Evolutionary conservation across 257 asterid species (phyloP).

Genomic region (Verbascum thapsus): DNA sequence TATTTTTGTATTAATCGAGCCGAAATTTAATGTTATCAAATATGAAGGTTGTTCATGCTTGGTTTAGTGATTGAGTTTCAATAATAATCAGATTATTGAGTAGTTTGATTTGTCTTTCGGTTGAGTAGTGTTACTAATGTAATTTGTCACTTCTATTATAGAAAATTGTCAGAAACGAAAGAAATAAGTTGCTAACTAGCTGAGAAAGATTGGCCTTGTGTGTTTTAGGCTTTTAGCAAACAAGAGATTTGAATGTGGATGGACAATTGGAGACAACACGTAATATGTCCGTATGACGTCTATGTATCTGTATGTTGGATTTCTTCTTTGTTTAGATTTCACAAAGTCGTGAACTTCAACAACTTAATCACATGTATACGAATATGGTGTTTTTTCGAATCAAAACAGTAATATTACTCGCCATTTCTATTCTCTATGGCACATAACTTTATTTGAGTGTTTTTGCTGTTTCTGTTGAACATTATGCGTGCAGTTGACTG

Average conservation of each 20-base stretch:
- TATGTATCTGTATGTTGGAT: neutral
- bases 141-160: neutral
- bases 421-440: conserved; percentile 1
- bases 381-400: conserved; percentile 10
- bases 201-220: conserved; percentile 4
- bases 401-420: neutral
- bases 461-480: conserved; percentile 3
- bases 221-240: neutral
- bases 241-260: conserved; percentile 11
- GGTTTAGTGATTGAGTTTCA: too few relatives aligned
- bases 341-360: conserved; percentile 14
- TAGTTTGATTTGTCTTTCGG: too few relatives aligned
- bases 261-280: neutral
- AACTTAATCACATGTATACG: neutral
- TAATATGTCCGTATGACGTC: neutral
- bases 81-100: too few relatives aligned
- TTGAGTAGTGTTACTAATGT: neutral
- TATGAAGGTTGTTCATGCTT: too few relatives aligned
- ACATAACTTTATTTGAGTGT: neutral
- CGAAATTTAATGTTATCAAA: too few relatives aligned
- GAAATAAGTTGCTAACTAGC: neutral
- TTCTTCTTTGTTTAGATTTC: conserved; percentile 6
- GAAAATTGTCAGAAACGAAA: conserved; percentile 6
- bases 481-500: conserved; percentile 2
- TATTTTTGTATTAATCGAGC: too few relatives aligned